Evolutionary conservation across 352 stramenopile genomes (phyloP), one percentile per base, ranked within the genome.

Genomic region (Aphanomyces stellatus): DNA sequence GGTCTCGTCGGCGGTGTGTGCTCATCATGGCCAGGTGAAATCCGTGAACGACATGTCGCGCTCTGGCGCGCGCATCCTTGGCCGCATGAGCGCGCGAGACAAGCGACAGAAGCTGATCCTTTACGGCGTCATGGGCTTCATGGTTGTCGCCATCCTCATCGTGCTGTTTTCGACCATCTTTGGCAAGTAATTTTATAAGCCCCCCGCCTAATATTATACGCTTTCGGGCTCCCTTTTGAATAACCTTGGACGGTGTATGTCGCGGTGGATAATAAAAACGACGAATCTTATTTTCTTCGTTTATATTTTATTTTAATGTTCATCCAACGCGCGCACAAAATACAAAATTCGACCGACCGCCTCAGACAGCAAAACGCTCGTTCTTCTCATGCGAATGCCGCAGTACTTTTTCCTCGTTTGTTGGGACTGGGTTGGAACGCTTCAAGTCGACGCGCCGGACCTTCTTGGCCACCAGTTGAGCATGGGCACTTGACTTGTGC

Each of bases 141-240:
- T 94, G 65, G 76, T 80, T 57, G 53, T 94, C 62, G 86, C 86
- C 34, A 94, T 94, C 69, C 53, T 94, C 11, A 72, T 94, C 64
- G 75, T 94, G 63, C 89, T 94, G 75, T 93, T 93, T 79, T 93
- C 91, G 77, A 84, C 84, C 51, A 90, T 94, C 69, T 94, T 94
- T 75, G 41, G 53, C 30, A 41, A 37, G 55, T 63, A 59, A 66
- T 4, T 22, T 63, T 5, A 43, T 34, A n/a, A n/a, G n/a, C n/a
- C n/a, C n/a, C n/a, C n/a, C n/a, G n/a, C n/a, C n/a, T n/a, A n/a
- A n/a, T n/a, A n/a, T n/a, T n/a, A n/a, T n/a, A n/a, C n/a, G n/a
- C n/a, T n/a, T n/a, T n/a, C n/a, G n/a, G n/a, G n/a, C n/a, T n/a
- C n/a, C n/a, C n/a, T n/a, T n/a, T n/a, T n/a, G n/a, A n/a, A n/a